Base-by-base conservation (phyloP, 768 basidiomycete genomes). In the Termitomyces heimii region DNA sequence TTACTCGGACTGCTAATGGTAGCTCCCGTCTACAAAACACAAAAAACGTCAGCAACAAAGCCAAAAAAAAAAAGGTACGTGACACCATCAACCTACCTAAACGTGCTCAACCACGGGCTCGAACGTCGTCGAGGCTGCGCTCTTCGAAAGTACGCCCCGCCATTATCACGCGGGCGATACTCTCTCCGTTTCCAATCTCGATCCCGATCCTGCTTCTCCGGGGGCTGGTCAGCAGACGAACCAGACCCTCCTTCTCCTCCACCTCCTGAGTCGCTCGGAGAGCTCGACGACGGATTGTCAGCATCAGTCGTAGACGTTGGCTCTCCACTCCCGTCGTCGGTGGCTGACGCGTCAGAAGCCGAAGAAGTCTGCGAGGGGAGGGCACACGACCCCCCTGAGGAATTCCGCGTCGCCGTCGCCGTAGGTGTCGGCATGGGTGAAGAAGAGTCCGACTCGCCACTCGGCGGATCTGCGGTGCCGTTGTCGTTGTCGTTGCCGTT, bases 131-230 rank as follows among this genome's bases (percentile, higher is more conserved):
- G 54, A 16, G 45, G 16, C 26, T 28, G 46, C 28, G 53, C 52
- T 58, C 60, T 55, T 28, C 54, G 22, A 44, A 35, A 61, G 51
- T 55, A 56, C 5, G 52, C 56, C 13, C 31, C 20, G 44, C 57
- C 49, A 14, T 34, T 39, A 28, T 45, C 57, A 29, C 60, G 57
- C 6, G 60, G 57, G 32, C 60, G 50, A 56, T 61, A 61, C 32
- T 45, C 46, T 16, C 56, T 56, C 45, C 44, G 35, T 29, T 20
- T 29, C 1, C 22, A 12, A 37, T 31, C 31, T 40, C 44, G 35
- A 22, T 20, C 22, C 1, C 22, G 16, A 37, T 31, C 31, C 5
- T 8, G 24, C 13, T 39, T 28, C 5, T 22, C 50, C 14, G 24
- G 4, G n/a, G 29, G 18, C 24, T 22, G 14, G 13, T 50, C 49